Base-by-base conservation (phyloP, 2,329 filamentous ascomycete genomes). In the Penicillium freii region DNA sequence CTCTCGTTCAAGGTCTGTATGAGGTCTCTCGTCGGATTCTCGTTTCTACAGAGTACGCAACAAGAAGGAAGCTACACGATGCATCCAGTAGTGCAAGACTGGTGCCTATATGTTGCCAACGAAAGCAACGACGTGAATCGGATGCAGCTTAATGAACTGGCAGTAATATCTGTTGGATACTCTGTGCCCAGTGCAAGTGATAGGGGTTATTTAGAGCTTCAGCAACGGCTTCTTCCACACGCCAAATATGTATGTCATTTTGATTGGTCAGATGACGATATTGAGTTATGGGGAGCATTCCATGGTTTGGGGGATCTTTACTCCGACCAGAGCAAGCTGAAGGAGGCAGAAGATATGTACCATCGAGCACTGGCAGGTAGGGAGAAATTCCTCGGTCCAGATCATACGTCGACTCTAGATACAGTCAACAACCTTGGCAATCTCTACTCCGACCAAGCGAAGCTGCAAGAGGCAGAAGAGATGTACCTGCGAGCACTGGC, bases 21-120 rank as follows among this genome's bases (percentile, higher is more conserved):
- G 9, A 64, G 44, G 45, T 46, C n/a, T 13, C 61, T 69, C 19
- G 58, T 69, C n/a, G 53, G 38, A 21, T 70, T 68, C 47, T 72
- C 69, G 13, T 55, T 71, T 19, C 51, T 70, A 58, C 56, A 70
- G 25, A 47, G 19, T 9, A 71, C 66, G 44, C 39, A 64, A 50
- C 62, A 68, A 51, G 58, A 49, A 3, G 62, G 65, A 47, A 62
- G 62, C 58, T 72, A 71, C 63, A 48, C 58, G 4, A 63, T 71
- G 44, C 64, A 72, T 38, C 62, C 66, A 17, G 67, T 71, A 21
- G 63, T 71, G 15, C 66, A 71, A 48, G 61, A 65, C 27, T 69
- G 59, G 62, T 69, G 62, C 39, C 29, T 59, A 31, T 47, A 56
- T 27, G 21, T 59, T 44, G 42, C 57, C 40, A 54, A 6, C n/a